Evolutionary conservation across 129 eudicot species (phyloP), one percentile per base, ranked within the genome.

Genomic region (Gnaphalium uliginosum): DNA sequence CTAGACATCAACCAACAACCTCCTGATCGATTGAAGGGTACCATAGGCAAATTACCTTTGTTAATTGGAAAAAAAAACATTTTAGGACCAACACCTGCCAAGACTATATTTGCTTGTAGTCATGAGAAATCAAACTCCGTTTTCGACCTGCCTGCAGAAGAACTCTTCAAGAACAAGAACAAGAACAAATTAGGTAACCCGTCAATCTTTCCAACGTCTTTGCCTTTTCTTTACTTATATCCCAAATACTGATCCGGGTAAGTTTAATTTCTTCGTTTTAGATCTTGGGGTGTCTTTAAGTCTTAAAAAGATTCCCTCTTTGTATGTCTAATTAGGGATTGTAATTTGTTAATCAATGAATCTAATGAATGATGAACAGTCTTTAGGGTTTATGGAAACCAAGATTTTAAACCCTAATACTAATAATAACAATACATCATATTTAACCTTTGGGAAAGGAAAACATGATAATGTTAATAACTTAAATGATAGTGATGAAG

Each of bases 401-500:
- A 82, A 84, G 24, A 82, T 74, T 23, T 26, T 84, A 46, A 65
- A 73, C 62, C 78, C 81, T n/a, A 80, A 51, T 51, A 51, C 79
- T n/a, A 80, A 51, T 51, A 51, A 51, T 18, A 51, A 6, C 8
- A 51, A 51, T 74, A 75, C 83, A 1, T 77, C 79, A 9, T 79
- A 81, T 0, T 61, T 86, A 72, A 85, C 68, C 64, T 84, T 82
- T 66, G 89, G 87, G 46, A 86, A 78, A 64, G 86, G 72, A 26
- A 87, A 84, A 68, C 50, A 39, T 23, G 69, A 60, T 57, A 81
- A 39, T 21, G 65, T 35, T 57, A 14, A 53, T 9, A 81, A 39
- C 19, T 27, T 46, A 22, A 72, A 66, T 37, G 82, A 78, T 83
- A 87, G 90, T 62, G 96, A 90, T 35, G 89, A 90, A 56, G 96